Conservation (phyloP, 2,329 filamentous ascomycete species). For the Aureobasidium sp. region DNA sequence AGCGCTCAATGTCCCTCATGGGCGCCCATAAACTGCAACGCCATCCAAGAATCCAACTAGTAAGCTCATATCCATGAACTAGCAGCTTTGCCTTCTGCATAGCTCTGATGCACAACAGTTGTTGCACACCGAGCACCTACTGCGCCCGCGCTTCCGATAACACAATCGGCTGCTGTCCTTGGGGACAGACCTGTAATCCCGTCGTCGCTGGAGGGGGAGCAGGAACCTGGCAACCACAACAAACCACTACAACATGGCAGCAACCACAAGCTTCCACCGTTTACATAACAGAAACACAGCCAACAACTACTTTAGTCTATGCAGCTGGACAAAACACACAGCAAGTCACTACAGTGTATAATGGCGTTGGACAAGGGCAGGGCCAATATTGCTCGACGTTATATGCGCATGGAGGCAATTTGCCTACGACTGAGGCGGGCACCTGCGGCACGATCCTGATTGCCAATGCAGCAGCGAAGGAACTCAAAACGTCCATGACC, state of each 20-base stretch:
- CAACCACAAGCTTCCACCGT: constrained; percentile 18
- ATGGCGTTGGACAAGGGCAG: background rate
- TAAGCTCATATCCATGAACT: constrained; percentile 22
- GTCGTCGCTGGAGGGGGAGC: constrained; percentile 13
- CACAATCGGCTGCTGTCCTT: constrained; percentile 30
- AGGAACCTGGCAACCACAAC: constrained; percentile 17
- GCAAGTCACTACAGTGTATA: background rate
- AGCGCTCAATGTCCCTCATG: constrained; percentile 30
- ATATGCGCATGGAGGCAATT: constrained; percentile 26
- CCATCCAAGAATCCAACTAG: constrained; percentile 38
- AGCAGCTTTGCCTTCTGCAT: background rate
- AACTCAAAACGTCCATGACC: no score
- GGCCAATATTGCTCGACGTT: constrained; percentile 29
- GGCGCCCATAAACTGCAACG: constrained; percentile 35
- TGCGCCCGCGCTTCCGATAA: constrained; percentile 27
- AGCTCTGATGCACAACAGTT: constrained; percentile 20
- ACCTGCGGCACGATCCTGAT: constrained; percentile 33
- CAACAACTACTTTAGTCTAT: constrained; percentile 20
- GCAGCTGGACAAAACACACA: constrained; percentile 12
- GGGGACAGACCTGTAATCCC: constrained; percentile 27
- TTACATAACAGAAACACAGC: constrained; percentile 11
- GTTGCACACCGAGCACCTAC: constrained; percentile 27
- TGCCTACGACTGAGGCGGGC: constrained; percentile 28
- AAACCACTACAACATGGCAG: constrained; percentile 19
- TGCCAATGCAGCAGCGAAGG: constrained; percentile 15